phyloP scores from a whole-genome alignment of 352 stramenopile species.

The Phytophthora ohioensis region DNA sequence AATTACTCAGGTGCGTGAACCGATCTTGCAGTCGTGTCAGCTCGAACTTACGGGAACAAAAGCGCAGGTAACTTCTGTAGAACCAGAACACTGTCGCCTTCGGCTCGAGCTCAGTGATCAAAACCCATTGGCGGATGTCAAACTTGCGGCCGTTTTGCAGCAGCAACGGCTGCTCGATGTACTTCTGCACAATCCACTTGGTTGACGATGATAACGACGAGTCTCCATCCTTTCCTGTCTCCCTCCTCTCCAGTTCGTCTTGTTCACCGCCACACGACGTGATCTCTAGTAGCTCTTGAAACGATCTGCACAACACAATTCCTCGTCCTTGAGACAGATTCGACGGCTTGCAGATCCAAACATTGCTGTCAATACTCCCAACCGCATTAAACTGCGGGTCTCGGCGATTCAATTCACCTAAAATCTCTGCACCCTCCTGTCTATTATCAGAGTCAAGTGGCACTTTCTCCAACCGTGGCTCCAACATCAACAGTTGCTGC shows the following conservation, averaged over 20 bases:
- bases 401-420: slow-evolving; percentile 31
- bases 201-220: background rate
- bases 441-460: slow-evolving; percentile 1
- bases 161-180: slow-evolving; percentile 82
- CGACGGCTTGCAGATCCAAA: slow-evolving; percentile 87
- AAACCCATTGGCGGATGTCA: slow-evolving; percentile 89
- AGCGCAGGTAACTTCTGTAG: slow-evolving; percentile 76
- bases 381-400: slow-evolving; percentile 63
- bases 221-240: background rate
- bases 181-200: slow-evolving; percentile 87
- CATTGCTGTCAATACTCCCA: slow-evolving; percentile 32
- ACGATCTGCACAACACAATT: slow-evolving; percentile 60
- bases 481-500: slow-evolving; percentile 1
- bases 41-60: slow-evolving; percentile 68
- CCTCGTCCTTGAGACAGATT: slow-evolving; percentile 80
- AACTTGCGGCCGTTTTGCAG: slow-evolving; percentile 75
- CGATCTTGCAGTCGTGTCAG: slow-evolving; percentile 54
- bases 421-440: slow-evolving; percentile 19
- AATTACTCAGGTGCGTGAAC: slow-evolving; percentile 86
- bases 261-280: background rate
- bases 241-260: background rate
- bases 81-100: slow-evolving; percentile 71
- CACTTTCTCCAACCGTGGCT: background rate
- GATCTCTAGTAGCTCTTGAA: slow-evolving; percentile 43
- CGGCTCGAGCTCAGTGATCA: slow-evolving; percentile 72